Base-by-base conservation (phyloP, 2,329 filamentous ascomycete genomes). In the Penicillium vulpinum region DNA sequence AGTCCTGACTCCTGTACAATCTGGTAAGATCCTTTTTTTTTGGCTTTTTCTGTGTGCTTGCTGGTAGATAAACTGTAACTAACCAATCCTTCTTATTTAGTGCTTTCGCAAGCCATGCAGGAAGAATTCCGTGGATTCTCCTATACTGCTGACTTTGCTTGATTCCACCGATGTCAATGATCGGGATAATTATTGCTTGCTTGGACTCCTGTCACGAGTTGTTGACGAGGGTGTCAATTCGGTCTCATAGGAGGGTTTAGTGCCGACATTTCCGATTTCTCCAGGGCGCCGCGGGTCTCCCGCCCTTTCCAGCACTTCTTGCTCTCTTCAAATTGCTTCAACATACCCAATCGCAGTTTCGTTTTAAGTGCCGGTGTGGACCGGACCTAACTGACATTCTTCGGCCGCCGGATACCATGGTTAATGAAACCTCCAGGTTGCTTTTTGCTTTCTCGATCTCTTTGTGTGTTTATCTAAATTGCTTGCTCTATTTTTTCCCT, bases 51-150 rank as follows among this genome's bases (percentile, higher is more conserved):
- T 7, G 6, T 26, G 53, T 50, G 13, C 15, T 21, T 35, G 22
- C 40, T 54, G 26, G 21, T 15, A 33, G 11, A 33, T 33, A 52
- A 49, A 39, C 13, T 24, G 39, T 60, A 56, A 64, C 59, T 60
- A 61, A 60, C 57, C 56, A 21, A 41, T 21, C 18, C 3, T 21
- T 57, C 51, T 55, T 47, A 26, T 55, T 45, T 65, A 96, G 94
- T 99, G 43, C 84, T 99, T 62, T 96, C 93, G 28, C 94, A 97
- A 81, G 91, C 92, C 41, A 97, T 97, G 92, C 94, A 99, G 80
- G 94, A 99, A 80, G 92, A 99, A 75, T 99, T 99, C 88, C 87
- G 94, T 58, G 94, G 94, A 64, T 99, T 99, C 81, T 97, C 93
- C 26, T 99, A 99, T 78, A 94, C 91, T 51, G 90, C 91, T 59